Percentiles rank a stretch among this genome's conserved stretches.
These are phyloP conservation scores for Ulvella scutata DNA, from an alignment of 139 green algal species.

Conservation along the genomic window DNA sequence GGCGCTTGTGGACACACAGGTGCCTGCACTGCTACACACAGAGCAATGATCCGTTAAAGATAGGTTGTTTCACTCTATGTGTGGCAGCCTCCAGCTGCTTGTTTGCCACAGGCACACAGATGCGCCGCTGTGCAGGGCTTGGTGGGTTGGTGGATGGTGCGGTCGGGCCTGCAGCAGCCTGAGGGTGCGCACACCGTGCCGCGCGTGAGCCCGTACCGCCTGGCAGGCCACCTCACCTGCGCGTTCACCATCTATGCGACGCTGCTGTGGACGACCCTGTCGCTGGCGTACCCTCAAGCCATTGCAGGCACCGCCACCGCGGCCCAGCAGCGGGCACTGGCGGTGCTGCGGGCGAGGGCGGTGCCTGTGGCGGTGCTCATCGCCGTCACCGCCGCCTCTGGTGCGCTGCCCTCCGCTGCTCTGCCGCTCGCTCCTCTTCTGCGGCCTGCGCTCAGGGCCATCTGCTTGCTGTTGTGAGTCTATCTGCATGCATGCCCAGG, in stretches of 20 bases:
- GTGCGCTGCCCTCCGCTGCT: slow-evolving; percentile 30
- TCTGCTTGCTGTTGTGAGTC: no score
- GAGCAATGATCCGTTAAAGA: no score
- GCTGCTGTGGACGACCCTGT: slow-evolving; percentile 85
- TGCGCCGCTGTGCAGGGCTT: slow-evolving; percentile 75
- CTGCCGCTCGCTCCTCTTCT: no score
- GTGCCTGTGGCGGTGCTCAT: slow-evolving; percentile 71
- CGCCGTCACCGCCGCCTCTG: slow-evolving; percentile 74
- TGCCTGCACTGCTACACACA: no score
- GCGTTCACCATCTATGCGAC: slow-evolving; percentile 88
- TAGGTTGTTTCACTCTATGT: no score
- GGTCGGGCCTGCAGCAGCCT: slow-evolving; percentile 56
- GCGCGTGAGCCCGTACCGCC: slow-evolving; percentile 85
- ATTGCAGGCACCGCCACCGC: neutral
- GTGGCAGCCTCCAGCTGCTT: no score
- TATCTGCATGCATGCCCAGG: no score
- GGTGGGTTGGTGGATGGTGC: slow-evolving; percentile 99
- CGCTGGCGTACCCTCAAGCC: slow-evolving; percentile 30
- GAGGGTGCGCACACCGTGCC: slow-evolving; percentile 46
- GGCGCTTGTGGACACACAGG: no score
- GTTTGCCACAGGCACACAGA: no score
- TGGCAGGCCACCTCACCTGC: slow-evolving; percentile 85
- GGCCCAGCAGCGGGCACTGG: slow-evolving; percentile 10
- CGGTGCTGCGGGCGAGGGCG: slow-evolving; percentile 15
- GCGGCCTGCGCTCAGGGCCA: no score